phyloP scores from a whole-genome alignment of 139 green algal genomes.

The Tetradesmus obliquus region DNA sequence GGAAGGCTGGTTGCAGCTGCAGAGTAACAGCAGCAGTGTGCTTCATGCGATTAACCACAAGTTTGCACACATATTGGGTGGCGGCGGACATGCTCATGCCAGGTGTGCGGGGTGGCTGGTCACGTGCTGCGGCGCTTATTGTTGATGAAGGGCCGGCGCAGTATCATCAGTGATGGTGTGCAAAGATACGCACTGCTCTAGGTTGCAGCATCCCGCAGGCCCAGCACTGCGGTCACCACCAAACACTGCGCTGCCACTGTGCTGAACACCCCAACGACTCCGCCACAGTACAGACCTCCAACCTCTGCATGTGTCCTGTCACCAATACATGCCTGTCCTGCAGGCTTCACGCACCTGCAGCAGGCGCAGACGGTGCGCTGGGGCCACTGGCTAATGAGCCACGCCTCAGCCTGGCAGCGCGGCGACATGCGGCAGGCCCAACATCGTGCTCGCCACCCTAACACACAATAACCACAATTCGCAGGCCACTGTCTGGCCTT shows the following conservation, averaged over 20 bases:
- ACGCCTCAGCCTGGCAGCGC: constrained; percentile 80
- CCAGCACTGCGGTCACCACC: not conserved
- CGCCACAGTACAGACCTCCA: no score
- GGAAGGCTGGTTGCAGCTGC: not conserved
- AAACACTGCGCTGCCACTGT: not conserved
- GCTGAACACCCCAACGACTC: not conserved
- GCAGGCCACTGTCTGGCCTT: not conserved
- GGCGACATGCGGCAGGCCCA: no score
- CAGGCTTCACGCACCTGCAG: constrained; percentile 98
- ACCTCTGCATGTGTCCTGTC: not conserved
- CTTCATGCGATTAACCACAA: not conserved
- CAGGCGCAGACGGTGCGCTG: constrained; percentile 94
- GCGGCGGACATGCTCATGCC: not conserved
- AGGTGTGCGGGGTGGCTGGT: not conserved
- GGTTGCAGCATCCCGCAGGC: no score
- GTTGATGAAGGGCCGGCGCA: no score
- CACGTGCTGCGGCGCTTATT: no score
- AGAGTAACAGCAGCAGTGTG: not conserved
- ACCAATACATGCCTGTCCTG: not conserved
- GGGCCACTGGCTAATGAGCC: constrained; percentile 95
- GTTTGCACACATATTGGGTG: not conserved
- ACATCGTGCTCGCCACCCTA: not conserved
- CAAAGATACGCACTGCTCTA: no score
- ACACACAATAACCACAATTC: not conserved
- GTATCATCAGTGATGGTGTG: no score